A percentile compares a stretch with the other conserved stretches of the same genome.
Conservation (phyloP, 139 green algal species). For the Chlorella sp. region DNA sequence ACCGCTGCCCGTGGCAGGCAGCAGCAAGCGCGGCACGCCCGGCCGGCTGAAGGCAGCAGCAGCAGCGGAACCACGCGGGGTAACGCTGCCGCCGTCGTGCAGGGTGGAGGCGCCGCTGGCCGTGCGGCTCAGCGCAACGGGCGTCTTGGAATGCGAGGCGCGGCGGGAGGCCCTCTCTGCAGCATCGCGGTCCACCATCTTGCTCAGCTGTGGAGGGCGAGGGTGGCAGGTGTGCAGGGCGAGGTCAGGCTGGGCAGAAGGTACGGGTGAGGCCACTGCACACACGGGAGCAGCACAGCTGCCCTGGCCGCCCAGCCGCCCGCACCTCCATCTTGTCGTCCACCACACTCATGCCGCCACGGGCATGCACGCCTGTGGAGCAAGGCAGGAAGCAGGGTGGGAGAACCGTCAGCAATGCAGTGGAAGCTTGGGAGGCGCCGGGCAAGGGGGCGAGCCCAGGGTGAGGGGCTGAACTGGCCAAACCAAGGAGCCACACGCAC, state of each 20-base stretch:
- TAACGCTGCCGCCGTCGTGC: neutral
- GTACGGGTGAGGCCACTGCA: too few relatives aligned
- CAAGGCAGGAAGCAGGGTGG: neutral
- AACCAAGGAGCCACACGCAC: neutral
- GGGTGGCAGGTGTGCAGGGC: too few relatives aligned
- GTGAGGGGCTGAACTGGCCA: too few relatives aligned
- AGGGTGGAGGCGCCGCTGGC: neutral
- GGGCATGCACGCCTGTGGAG: constrained; percentile 12
- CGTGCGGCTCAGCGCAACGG: neutral
- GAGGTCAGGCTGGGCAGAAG: too few relatives aligned
- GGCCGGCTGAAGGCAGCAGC: neutral
- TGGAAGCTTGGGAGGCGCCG: too few relatives aligned
- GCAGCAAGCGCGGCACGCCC: neutral
- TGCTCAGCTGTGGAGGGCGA: neutral
- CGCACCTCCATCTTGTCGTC: neutral
- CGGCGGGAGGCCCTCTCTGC: constrained; percentile 12
- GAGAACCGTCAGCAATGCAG: neutral
- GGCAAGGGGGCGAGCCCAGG: too few relatives aligned
- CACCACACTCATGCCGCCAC: constrained; percentile 13
- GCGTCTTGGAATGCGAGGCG: neutral
- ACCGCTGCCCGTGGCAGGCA: neutral
- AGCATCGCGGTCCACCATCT: neutral
- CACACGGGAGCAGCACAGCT: too few relatives aligned
- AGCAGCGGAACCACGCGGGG: neutral
- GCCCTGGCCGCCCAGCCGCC: too few relatives aligned